Evolutionary conservation across 139 green algal species (phyloP).

Genomic region (Micractinium sp.): DNA sequence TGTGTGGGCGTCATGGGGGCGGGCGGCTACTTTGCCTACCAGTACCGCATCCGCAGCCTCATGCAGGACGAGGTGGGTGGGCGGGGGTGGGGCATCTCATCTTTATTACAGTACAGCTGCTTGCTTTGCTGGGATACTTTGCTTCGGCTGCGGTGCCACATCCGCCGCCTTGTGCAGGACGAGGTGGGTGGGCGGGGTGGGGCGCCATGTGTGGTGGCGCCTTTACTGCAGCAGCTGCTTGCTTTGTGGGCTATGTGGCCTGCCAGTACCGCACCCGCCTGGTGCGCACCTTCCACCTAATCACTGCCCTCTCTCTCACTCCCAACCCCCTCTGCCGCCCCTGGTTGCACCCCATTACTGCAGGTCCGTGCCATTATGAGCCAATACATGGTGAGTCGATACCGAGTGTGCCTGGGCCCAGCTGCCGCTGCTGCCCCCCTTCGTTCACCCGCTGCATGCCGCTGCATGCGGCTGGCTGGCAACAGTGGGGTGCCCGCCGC

Average conservation of each 20-base stretch:
- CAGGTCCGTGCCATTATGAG: constrained; percentile 86
- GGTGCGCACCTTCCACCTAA: neutral
- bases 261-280: neutral
- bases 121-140: no score
- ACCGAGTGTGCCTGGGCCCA: no score
- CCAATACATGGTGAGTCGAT: constrained; percentile 75
- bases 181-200: constrained; percentile 26
- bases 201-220: neutral
- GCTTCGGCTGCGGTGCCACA: constrained; percentile 53
- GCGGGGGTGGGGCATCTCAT: no score
- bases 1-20: neutral
- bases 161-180: constrained; percentile 58
- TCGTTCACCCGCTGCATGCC: no score
- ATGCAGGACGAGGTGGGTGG: constrained; percentile 60
- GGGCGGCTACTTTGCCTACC: constrained; percentile 58
- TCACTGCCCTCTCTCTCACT: neutral
- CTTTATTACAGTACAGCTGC: no score
- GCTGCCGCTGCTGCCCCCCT: no score
- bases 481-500: no score
- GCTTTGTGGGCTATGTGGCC: no score
- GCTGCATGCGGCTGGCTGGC: no score
- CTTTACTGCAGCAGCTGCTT: no score
- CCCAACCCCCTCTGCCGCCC: neutral
- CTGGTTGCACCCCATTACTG: neutral
- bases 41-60: constrained; percentile 43